A percentile compares a stretch with the other conserved stretches of the same genome.
phyloP scores from a whole-genome alignment of 305 asterid species.

The Fraxinus platypoda region DNA sequence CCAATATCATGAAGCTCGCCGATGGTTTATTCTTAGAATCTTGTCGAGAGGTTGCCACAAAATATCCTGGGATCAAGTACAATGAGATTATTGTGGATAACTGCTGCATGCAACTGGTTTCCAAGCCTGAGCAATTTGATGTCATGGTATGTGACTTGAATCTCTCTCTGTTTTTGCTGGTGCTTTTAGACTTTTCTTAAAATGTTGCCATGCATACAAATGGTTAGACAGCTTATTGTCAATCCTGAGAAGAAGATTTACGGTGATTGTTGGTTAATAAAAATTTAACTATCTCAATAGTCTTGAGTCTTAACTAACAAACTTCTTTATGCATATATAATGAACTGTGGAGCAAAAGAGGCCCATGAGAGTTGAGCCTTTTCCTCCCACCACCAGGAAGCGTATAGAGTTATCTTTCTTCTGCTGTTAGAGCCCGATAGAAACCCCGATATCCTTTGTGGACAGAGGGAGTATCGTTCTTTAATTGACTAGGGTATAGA shows the following conservation, averaged over 20 bases:
- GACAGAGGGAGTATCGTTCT: neutral
- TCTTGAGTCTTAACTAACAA: neutral
- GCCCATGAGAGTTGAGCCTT: neutral
- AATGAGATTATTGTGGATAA: slow-evolving; percentile 96
- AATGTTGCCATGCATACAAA: neutral
- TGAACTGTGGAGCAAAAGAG: neutral
- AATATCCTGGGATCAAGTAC: slow-evolving; percentile 83
- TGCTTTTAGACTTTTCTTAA: neutral
- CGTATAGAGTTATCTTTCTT: neutral
- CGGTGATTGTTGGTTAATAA: neutral
- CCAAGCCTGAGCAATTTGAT: slow-evolving; percentile 98
- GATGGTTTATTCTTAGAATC: slow-evolving; percentile 95
- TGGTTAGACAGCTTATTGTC: neutral
- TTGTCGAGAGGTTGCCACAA: slow-evolving; percentile 90
- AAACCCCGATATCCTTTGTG: neutral
- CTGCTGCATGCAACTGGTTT: slow-evolving; percentile 99
- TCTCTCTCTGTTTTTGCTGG: neutral
- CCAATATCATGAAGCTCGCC: slow-evolving; percentile 98
- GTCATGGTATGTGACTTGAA: slow-evolving; percentile 66
- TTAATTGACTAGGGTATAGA: neutral
- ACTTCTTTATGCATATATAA: neutral
- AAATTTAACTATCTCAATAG: neutral
- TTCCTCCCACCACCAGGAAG: neutral
- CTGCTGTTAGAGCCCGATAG: neutral
- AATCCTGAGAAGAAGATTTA: neutral